Evolutionary conservation across 1,284 basidiomycete species (phyloP), one percentile per base, ranked within the genome.

Genomic region (Inonotus obliquus): DNA sequence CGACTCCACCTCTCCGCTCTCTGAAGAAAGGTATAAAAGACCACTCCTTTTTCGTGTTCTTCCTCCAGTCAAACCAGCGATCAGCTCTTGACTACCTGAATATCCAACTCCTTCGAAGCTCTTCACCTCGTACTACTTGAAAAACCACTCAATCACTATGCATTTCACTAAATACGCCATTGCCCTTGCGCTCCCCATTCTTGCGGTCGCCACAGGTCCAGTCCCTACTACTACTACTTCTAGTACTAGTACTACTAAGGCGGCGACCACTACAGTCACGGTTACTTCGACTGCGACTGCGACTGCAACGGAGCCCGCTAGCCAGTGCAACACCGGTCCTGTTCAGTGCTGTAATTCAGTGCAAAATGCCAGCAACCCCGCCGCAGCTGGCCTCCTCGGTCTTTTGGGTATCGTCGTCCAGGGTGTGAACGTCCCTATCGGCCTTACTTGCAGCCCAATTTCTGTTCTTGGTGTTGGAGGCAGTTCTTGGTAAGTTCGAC

Each of bases 281-380:
- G n/a, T n/a, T n/a, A n/a, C n/a, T n/a, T n/a, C n/a, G n/a, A n/a
- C n/a, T 11, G 35, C 41, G 4, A 51, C 57, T 14, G 32, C 51
- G 29, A 61, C 59, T 13, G 54, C 51, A 37, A 56, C 54, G 45
- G 32, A 59, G 37, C 44, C 60, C 5, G 53, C 39, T 2, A 56
- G 60, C 23, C 55, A 48, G 27, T 63, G 61, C 44, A 59, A 35
- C 41, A 63, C 61, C 13, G 61, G 57, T 11, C 49, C 57, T 10
- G 23, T 63, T 29, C 61, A 63, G 38, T 63, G 61, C 52, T 63
- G 61, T 49, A 32, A 59, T 39, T 29, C 49, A 17, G 51, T 41
- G 17, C 14, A 23, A n/a, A 29, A 25, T 2, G 25, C 62, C 11
- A 51, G 32, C 17, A 52, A 23, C 48, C 29, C 53, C 9, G 17